Percentiles rank a stretch among this genome's conserved stretches.
Evolutionary conservation across 2,329 filamentous ascomycete genomes (phyloP).

Genomic region (Fusarium transvaalense): DNA sequence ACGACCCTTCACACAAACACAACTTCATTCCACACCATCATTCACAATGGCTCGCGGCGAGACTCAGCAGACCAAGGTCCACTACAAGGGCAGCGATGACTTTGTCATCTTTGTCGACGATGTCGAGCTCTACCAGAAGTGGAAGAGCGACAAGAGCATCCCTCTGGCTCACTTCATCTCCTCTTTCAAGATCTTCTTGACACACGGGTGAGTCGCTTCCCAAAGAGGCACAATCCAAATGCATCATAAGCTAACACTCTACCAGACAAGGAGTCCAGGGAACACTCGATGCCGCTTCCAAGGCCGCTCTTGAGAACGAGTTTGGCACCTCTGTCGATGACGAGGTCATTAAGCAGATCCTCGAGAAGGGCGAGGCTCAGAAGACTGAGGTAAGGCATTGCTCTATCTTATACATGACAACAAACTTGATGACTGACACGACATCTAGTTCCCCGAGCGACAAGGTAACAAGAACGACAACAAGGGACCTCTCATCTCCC

Average conservation of each 20-base stretch:
- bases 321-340: constrained; percentile 87
- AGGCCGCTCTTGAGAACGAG: constrained; percentile 81
- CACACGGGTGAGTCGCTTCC: constrained; percentile 76
- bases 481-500: constrained; percentile 58
- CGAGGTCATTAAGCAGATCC: constrained; percentile 83
- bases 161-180: constrained; percentile 88
- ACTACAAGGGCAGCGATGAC: constrained; percentile 82
- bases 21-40: constrained; percentile 32
- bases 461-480: constrained; percentile 67
- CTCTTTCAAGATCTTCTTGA: constrained; percentile 89
- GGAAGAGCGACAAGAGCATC: constrained; percentile 82
- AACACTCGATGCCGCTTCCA: constrained; percentile 79
- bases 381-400: constrained; percentile 62
- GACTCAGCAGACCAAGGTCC: constrained; percentile 78
- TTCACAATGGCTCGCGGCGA: constrained; percentile 78
- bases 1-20: constrained; percentile 28
- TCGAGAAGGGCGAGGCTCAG: constrained; percentile 80
- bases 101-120: constrained; percentile 72
- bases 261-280: constrained; percentile 87
- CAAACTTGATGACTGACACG: constrained; percentile 10
- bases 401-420: background rate
- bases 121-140: constrained; percentile 77
- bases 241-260: constrained; percentile 24
- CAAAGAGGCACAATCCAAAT: background rate
- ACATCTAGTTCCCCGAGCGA: constrained; percentile 63